Evolutionary conservation across 768 basidiomycete species (phyloP).

Genomic region (Nidula microcarpa): DNA sequence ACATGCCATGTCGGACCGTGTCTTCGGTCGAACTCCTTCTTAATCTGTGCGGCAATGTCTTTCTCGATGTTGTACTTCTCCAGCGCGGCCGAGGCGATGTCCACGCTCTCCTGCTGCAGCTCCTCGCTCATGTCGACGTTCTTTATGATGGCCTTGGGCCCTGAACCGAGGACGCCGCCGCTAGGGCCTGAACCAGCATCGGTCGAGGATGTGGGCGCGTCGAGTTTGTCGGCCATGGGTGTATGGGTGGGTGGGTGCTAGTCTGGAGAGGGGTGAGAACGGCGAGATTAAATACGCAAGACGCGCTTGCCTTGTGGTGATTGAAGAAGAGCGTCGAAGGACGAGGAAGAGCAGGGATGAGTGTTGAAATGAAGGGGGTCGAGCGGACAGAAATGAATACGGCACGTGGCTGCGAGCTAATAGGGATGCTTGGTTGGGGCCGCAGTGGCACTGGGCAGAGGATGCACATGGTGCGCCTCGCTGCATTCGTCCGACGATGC

Average conservation of each 20-base stretch:
- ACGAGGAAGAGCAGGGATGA: not conserved
- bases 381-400: slow-evolving; percentile 6
- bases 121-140: slow-evolving; percentile 96
- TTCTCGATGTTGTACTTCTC: slow-evolving; percentile 95
- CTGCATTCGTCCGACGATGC: not conserved
- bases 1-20: slow-evolving; percentile 97
- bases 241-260: not conserved
- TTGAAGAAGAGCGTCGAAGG: slow-evolving; percentile 2
- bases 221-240: slow-evolving; percentile 54
- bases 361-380: not conserved
- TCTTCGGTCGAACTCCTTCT: slow-evolving; percentile 94
- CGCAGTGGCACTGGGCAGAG: not conserved
- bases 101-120: slow-evolving; percentile 93
- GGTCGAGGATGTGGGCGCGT: slow-evolving; percentile 55
- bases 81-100: slow-evolving; percentile 80
- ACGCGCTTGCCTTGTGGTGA: slow-evolving; percentile 12
- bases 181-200: slow-evolving; percentile 44
- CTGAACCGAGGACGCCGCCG: slow-evolving; percentile 24
- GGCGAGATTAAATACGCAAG: slow-evolving; percentile 5
- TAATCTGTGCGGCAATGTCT: slow-evolving; percentile 96
- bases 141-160: slow-evolving; percentile 89
- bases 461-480: not conserved
- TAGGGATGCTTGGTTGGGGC: not conserved
- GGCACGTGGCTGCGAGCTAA: not conserved
- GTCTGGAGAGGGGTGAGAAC: slow-evolving; percentile 2